These are phyloP conservation scores for Picea engelmannii DNA, from an alignment of 83 land plant species.

Conservation along the genomic window DNA sequence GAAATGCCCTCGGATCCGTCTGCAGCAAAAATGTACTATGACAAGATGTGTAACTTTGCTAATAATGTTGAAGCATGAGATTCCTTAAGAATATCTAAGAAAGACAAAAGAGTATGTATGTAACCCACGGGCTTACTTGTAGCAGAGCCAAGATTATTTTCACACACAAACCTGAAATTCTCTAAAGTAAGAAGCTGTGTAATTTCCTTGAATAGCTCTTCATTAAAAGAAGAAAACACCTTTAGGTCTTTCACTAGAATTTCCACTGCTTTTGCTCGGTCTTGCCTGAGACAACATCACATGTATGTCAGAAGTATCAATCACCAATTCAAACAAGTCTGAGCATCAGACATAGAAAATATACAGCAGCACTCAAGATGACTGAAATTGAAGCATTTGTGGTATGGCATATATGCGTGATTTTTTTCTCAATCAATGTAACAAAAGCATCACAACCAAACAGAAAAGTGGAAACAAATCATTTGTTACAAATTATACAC, in stretches of 20 bases:
- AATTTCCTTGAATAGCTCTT: slow-evolving; percentile 81
- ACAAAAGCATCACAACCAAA: too few relatives aligned
- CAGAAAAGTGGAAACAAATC: too few relatives aligned
- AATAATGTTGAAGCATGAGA: not conserved
- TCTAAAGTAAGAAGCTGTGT: slow-evolving; percentile 73
- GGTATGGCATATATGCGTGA: too few relatives aligned
- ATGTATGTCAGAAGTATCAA: too few relatives aligned
- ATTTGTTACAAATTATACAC: too few relatives aligned
- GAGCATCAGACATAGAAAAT: too few relatives aligned
- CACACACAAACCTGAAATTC: slow-evolving; percentile 61
- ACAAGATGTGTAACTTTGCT: not conserved
- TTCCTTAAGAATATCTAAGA: not conserved
- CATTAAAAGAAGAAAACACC: slow-evolving; percentile 79
- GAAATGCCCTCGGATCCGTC: too few relatives aligned
- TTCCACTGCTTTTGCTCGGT: slow-evolving; percentile 77
- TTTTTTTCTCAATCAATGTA: too few relatives aligned
- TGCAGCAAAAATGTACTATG: not conserved
- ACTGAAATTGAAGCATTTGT: too few relatives aligned
- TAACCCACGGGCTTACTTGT: not conserved
- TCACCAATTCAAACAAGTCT: too few relatives aligned
- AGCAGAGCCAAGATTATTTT: not conserved
- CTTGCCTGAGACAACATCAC: slow-evolving; percentile 46
- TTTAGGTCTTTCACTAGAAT: slow-evolving; percentile 80
- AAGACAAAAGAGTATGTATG: not conserved
- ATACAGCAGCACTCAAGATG: too few relatives aligned